Evolutionary conservation across 495 filamentous ascomycete genomes (phyloP).

Genomic region (Rhypophila decipiens): DNA sequence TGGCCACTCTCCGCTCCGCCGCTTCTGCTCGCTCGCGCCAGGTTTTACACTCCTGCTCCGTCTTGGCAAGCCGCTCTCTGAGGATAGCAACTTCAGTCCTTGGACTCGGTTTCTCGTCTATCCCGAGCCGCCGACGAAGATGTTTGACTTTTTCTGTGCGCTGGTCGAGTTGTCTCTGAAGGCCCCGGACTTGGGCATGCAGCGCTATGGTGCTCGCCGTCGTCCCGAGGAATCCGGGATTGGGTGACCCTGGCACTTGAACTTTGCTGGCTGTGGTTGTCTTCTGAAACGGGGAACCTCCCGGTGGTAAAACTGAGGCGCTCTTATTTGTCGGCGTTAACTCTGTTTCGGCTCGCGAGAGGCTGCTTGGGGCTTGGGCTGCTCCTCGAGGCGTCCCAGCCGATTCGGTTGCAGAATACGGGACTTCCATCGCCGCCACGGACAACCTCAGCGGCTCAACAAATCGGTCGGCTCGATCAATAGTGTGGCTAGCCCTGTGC

Average conservation of each 20-base stretch:
- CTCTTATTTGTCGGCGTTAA: too few relatives aligned
- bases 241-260: background rate
- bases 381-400: too few relatives aligned
- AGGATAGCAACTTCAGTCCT: slow-evolving; percentile 32
- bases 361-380: too few relatives aligned
- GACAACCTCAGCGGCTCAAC: too few relatives aligned
- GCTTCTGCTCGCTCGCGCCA: slow-evolving; percentile 47
- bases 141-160: slow-evolving; percentile 35
- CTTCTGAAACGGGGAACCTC: background rate
- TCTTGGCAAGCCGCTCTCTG: slow-evolving; percentile 36
- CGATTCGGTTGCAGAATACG: too few relatives aligned
- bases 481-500: too few relatives aligned
- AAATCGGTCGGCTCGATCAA: too few relatives aligned
- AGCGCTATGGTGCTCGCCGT: slow-evolving; percentile 30
- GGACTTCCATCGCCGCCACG: too few relatives aligned
- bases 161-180: slow-evolving; percentile 36
- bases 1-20: slow-evolving; percentile 40
- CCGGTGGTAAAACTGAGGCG: too few relatives aligned
- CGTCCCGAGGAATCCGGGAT: slow-evolving; percentile 4
- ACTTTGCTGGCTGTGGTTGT: background rate
- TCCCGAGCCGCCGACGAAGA: slow-evolving; percentile 35
- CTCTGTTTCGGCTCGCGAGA: too few relatives aligned
- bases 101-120: slow-evolving; percentile 17
- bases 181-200: slow-evolving; percentile 36
- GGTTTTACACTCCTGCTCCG: slow-evolving; percentile 34